A percentile compares a stretch with the other conserved stretches of the same genome.
phyloP scores from a whole-genome alignment of 768 basidiomycete species.

The Sistotremastrum niveocremeum region DNA sequence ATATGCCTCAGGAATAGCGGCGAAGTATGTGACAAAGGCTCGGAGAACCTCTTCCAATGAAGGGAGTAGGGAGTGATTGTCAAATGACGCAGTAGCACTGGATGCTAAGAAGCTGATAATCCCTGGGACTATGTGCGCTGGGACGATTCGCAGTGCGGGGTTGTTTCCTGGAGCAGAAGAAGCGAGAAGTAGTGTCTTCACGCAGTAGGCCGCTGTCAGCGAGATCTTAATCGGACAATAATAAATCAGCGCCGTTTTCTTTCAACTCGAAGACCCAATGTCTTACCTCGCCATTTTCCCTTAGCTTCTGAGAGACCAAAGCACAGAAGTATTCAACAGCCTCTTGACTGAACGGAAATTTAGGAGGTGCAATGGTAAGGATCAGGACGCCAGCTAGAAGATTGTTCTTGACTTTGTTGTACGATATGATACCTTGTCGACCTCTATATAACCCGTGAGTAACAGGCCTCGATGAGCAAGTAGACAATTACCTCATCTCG shows the following conservation, averaged over 20 bases:
- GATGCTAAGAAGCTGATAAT: constrained; percentile 71
- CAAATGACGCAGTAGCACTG: constrained; percentile 46
- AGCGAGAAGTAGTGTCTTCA: constrained; percentile 68
- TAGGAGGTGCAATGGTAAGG: constrained; percentile 61
- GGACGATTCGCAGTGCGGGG: constrained; percentile 54
- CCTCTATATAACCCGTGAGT: constrained; percentile 35
- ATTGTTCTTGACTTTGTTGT: constrained; percentile 83
- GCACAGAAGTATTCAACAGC: constrained; percentile 79
- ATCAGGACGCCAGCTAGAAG: constrained; percentile 76
- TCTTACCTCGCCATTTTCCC: constrained; percentile 54
- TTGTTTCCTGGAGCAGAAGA: constrained; percentile 56
- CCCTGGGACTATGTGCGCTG: constrained; percentile 60
- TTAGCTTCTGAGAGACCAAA: constrained; percentile 67
- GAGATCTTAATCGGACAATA: constrained; percentile 57
- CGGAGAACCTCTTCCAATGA: constrained; percentile 74
- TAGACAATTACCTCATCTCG: constrained; percentile 66
- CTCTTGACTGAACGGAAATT: constrained; percentile 52
- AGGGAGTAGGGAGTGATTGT: constrained; percentile 38
- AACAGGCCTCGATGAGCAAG: not conserved
- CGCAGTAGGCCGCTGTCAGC: constrained; percentile 81
- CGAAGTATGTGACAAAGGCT: constrained; percentile 55
- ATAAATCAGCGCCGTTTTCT: not conserved
- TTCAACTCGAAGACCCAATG: not conserved
- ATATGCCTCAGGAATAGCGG: constrained; percentile 39
- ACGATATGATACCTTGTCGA: constrained; percentile 60